These are phyloP conservation scores for Mimosa bimucronata DNA, from an alignment of 306 rosid species.

Conservation along the genomic window DNA sequence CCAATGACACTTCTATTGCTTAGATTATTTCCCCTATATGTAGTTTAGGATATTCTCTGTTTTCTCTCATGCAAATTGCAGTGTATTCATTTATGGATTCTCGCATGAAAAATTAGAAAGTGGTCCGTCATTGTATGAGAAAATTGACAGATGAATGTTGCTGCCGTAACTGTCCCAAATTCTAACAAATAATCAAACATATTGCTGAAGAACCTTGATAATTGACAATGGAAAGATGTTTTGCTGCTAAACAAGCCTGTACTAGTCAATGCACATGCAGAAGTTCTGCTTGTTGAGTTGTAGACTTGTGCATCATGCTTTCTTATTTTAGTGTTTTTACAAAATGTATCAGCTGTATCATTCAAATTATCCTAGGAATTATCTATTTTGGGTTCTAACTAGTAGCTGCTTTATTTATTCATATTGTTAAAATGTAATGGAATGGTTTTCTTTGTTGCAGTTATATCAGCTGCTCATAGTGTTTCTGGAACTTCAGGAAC, in stretches of 20 bases:
- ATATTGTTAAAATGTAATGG: conserved; percentile 27
- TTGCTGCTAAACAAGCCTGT: conserved; percentile 16
- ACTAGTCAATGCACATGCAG: neutral
- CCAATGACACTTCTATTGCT: conserved; percentile 24
- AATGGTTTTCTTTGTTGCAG: conserved; percentile 52
- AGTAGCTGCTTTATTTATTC: neutral
- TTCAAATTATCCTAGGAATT: neutral
- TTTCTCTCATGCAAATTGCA: conserved; percentile 2
- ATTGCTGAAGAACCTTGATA: conserved; percentile 17
- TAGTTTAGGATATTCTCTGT: conserved; percentile 20
- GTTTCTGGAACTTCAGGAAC: conserved; percentile 68
- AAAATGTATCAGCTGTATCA: neutral
- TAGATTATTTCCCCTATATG: conserved; percentile 3
- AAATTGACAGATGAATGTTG: neutral
- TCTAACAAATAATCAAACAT: neutral
- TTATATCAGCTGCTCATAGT: conserved; percentile 61
- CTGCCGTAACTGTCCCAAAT: conserved; percentile 19
- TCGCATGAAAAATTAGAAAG: conserved; percentile 17
- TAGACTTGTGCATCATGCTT: neutral
- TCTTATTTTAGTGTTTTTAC: neutral
- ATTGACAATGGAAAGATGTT: conserved; percentile 4
- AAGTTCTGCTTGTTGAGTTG: conserved; percentile 6
- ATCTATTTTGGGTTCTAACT: conserved; percentile 15
- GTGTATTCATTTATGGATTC: conserved; percentile 18
- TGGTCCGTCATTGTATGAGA: conserved; percentile 23